Evolutionary conservation across 768 basidiomycete species (phyloP).

Genomic region (Scleroderma citrinum): DNA sequence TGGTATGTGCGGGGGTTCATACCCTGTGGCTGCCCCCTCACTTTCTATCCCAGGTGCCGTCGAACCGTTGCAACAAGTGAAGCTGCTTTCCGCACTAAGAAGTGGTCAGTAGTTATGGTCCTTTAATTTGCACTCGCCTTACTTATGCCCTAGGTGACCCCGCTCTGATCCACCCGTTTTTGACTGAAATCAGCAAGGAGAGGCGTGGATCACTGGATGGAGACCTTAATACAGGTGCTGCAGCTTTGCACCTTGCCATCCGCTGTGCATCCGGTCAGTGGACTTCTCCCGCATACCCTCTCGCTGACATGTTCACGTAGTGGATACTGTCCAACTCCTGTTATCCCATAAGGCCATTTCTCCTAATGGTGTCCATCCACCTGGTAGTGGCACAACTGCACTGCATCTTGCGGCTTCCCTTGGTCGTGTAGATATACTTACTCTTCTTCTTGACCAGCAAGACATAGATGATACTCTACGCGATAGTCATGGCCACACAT

Average conservation of each 20-base stretch:
- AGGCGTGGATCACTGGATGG: constrained; percentile 43
- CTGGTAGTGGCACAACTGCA: constrained; percentile 64
- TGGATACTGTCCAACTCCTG: constrained; percentile 60
- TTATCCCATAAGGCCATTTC: constrained; percentile 72
- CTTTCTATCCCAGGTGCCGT: constrained; percentile 11
- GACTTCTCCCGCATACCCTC: not conserved
- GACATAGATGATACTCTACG: constrained; percentile 71
- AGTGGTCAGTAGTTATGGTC: constrained; percentile 38
- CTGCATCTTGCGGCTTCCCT: constrained; percentile 70
- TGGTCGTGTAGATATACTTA: constrained; percentile 66
- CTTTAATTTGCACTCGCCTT: not conserved
- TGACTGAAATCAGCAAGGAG: constrained; percentile 70
- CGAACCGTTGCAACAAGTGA: constrained; percentile 59
- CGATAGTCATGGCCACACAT: constrained; percentile 62
- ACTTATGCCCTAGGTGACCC: constrained; percentile 54
- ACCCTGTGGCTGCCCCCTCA: constrained; percentile 4
- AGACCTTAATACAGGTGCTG: constrained; percentile 60
- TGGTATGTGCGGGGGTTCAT: constrained; percentile 1
- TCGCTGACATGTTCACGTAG: constrained; percentile 27
- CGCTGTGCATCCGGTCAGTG: constrained; percentile 70
- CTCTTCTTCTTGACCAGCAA: constrained; percentile 72
- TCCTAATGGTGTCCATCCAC: constrained; percentile 72
- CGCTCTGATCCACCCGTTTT: constrained; percentile 72
- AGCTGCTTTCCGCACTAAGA: constrained; percentile 55
- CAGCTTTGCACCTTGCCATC: constrained; percentile 78